Base-by-base conservation (phyloP, 1,139 yeast genomes). In the Pichia sorboxylosa region DNA sequence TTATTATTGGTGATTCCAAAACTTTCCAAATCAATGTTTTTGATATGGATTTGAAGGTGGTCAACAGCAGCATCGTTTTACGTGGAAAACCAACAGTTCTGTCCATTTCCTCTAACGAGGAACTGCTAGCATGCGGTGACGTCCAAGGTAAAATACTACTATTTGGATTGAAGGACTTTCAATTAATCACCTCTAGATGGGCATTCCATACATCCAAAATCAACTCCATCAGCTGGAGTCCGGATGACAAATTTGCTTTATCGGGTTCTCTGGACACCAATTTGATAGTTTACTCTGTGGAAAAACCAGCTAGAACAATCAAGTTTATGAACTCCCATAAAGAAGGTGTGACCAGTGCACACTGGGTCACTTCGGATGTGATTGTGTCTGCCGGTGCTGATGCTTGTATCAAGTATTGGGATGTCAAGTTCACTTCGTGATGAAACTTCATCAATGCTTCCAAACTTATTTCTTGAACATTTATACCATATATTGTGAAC, bases 131-230 rank as follows among this genome's bases (percentile, higher is more conserved):
- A 0, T 83, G 79, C 17, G 96, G 96, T 31, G 97, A 87, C 49
- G 64, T 69, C 4, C 63, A 80, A 29, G 98, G 98, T 25, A 90
- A 90, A 53, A 82, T 84, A 44, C 59, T 77, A 11, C 63, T 84
- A 20, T 84, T 74, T 56, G 68, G 73, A 39, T 53, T 71, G 13
- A 55, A 58, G 1, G 74, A 73, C 30, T 70, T 65, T 26, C 49
- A 67, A 6, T 63, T 82, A 6, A 71, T 80, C 29, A 85, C 97
- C 2, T 73, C 92, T 1, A 72, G 97, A 51, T 90, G 99, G 99
- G 79, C 94, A 0, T 87, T 82, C 73, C 96, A 92, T 54, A 80
- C 87, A 3, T 77, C 94, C 36, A 74, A 70, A 37, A 79, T 90
- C 38, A 74, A 72, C 35, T 72, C 78, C 24, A 80, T 92, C 30